phyloP scores from a whole-genome alignment of 768 basidiomycete species.

The Mycena belliarum region DNA sequence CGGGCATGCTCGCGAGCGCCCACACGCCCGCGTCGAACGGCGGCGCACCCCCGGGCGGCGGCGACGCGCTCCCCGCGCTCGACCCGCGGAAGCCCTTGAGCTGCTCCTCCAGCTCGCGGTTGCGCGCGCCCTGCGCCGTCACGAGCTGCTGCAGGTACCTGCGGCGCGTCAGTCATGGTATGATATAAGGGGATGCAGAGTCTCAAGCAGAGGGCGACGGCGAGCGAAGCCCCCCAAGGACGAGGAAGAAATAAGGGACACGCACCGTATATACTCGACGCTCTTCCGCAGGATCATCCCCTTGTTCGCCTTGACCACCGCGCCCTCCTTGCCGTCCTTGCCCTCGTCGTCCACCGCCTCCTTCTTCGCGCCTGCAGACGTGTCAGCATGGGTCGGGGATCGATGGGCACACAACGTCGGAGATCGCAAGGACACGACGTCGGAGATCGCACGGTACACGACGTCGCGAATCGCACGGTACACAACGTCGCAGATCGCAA shows the following conservation, averaged over 20 bases:
- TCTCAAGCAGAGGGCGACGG: too few species aligned
- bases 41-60: conserved; percentile 14
- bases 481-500: too few species aligned
- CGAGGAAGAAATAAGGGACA: conserved; percentile 7
- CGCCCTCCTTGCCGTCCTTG: conserved; percentile 34
- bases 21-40: not conserved
- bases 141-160: conserved; percentile 88
- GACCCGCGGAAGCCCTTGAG: conserved; percentile 47
- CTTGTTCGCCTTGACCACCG: conserved; percentile 86
- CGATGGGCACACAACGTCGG: too few species aligned
- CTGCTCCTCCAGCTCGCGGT: conserved; percentile 77
- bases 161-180: not conserved
- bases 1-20: conserved; percentile 24
- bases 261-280: conserved; percentile 64
- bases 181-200: too few species aligned
- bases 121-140: conserved; percentile 73
- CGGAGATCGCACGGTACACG: too few species aligned
- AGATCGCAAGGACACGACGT: too few species aligned
- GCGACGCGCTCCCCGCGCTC: conserved; percentile 23
- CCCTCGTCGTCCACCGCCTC: conserved; percentile 22
- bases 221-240: too few species aligned
- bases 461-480: too few species aligned
- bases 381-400: too few species aligned
- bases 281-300: conserved; percentile 90
- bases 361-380: conserved; percentile 12